Evolutionary conservation across 192 early-diverging fungal species (phyloP), one percentile per base, ranked within the genome.

Genomic region (Jimgerdemannia flammicorona): DNA sequence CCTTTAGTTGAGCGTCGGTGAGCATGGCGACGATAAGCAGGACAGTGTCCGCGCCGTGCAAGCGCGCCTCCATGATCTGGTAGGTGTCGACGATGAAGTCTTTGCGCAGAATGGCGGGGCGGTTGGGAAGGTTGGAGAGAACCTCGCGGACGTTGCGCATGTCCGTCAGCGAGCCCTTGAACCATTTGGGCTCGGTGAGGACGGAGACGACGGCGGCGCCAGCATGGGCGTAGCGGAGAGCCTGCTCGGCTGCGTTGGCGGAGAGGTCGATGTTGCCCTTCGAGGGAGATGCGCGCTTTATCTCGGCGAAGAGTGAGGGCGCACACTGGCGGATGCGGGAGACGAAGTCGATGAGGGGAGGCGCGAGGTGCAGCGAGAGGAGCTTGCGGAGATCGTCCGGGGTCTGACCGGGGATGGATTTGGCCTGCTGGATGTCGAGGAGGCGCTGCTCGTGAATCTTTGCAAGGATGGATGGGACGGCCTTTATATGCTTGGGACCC

Each of bases 151-250:
- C 97, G 44, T 92, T 88, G 49, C 90, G 90, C 90, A 99, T 87
- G 74, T 99, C 98, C 73, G 94, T 92, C 11, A 99, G 81, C 18
- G 87, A 85, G 42, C 98, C 98, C 84, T 97, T 97, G 87, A 99
- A 99, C 98, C 98, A 99, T 49, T 91, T 97, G 64, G 96, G 94
- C 83, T 99, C 98, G 3, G 98, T 99, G 84, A 99, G 84, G 8
- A 99, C 98, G 70, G 96, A 98, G 73, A 99, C 97, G 2, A 92
- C 95, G 19, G 93, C 89, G 0, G 97, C 98, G 20, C 96, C 96
- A 3, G 94, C 96, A 6, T 84, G 83, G 0, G 97, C 95, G 78
- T 99, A 99, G 49, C 78, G 79, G 11, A 96, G 75, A 2, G 94
- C 96, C 74, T 97, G 95, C 43, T 91, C 89, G 10, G 95, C 92